These are phyloP conservation scores for Curvularia lunata DNA, from an alignment of 2,329 filamentous ascomycete genomes.

Conservation along the genomic window DNA sequence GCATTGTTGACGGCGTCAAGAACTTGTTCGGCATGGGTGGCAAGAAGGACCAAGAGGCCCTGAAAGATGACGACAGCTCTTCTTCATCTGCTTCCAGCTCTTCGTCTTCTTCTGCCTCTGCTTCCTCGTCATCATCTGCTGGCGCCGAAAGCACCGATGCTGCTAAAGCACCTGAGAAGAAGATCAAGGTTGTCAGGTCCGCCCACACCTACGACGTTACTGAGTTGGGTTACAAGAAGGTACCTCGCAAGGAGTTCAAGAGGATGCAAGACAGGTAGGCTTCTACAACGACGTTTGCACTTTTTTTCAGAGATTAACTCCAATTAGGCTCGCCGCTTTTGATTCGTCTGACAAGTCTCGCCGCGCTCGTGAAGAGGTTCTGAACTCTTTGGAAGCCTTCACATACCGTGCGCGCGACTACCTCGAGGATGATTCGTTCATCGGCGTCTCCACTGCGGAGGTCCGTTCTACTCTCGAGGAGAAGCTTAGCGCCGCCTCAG, in stretches of 20 bases:
- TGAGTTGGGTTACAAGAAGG: conserved; percentile 59
- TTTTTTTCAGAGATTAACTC: conserved; percentile 20
- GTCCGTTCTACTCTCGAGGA: conserved; percentile 71
- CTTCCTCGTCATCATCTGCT: conserved; percentile 53
- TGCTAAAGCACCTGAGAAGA: conserved; percentile 55
- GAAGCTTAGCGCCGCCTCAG: conserved; percentile 72
- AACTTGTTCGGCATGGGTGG: conserved; percentile 94
- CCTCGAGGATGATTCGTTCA: conserved; percentile 77
- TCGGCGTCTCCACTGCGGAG: conserved; percentile 70
- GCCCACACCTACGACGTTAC: conserved; percentile 56
- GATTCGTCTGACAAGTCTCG: conserved; percentile 83
- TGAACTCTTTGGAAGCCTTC: conserved; percentile 92
- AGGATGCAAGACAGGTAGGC: conserved; percentile 64
- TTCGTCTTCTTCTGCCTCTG: conserved; percentile 51
- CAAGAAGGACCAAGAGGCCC: conserved; percentile 78
- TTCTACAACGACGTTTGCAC: background rate
- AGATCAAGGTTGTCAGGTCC: conserved; percentile 60
- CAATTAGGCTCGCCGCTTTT: conserved; percentile 76
- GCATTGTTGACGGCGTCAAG: conserved; percentile 92
- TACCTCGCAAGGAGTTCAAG: conserved; percentile 65
- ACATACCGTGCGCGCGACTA: conserved; percentile 89
- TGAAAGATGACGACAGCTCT: conserved; percentile 62
- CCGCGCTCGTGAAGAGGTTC: conserved; percentile 77
- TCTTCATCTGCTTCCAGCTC: conserved; percentile 52
- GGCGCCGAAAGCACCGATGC: conserved; percentile 57